phyloP scores from a whole-genome alignment of 1,284 basidiomycete species.

The Meira nashicola region DNA sequence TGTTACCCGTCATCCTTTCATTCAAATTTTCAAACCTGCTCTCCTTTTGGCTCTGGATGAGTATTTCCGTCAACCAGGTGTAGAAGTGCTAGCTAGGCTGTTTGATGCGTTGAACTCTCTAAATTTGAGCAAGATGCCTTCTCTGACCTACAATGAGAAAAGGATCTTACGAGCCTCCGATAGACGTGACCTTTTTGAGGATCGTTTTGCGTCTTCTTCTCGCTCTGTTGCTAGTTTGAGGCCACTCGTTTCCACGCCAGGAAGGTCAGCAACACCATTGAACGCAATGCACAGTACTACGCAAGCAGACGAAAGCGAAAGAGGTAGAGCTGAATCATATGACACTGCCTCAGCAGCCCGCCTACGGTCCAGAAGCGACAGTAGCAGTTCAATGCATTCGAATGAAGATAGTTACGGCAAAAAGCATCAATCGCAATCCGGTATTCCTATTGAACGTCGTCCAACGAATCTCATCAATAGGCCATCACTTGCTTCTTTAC shows the following conservation, averaged over 20 bases:
- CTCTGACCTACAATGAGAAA: conserved; percentile 73
- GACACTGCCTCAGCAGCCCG: neutral
- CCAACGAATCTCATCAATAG: conserved; percentile 1
- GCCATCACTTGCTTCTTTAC: conserved; percentile 55
- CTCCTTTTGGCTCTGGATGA: conserved; percentile 90
- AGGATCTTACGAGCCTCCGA: conserved; percentile 83
- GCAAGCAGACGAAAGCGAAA: neutral
- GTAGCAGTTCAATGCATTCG: conserved; percentile 3
- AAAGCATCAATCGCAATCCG: neutral
- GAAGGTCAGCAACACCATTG: neutral
- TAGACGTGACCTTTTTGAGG: conserved; percentile 82
- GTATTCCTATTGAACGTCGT: neutral
- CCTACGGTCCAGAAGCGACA: neutral
- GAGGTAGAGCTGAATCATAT: neutral
- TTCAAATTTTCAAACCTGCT: conserved; percentile 97
- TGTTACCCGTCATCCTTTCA: conserved; percentile 88
- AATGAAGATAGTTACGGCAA: neutral
- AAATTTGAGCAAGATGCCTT: conserved; percentile 74
- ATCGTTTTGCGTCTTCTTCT: conserved; percentile 56
- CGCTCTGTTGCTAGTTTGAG: neutral
- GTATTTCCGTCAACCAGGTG: conserved; percentile 81
- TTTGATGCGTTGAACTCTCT: conserved; percentile 91
- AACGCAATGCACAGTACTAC: too few species aligned
- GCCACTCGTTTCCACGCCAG: neutral
- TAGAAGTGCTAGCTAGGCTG: conserved; percentile 77